Conservation (phyloP, 257 asterid genomes). For the Solanum paucissectum region DNA sequence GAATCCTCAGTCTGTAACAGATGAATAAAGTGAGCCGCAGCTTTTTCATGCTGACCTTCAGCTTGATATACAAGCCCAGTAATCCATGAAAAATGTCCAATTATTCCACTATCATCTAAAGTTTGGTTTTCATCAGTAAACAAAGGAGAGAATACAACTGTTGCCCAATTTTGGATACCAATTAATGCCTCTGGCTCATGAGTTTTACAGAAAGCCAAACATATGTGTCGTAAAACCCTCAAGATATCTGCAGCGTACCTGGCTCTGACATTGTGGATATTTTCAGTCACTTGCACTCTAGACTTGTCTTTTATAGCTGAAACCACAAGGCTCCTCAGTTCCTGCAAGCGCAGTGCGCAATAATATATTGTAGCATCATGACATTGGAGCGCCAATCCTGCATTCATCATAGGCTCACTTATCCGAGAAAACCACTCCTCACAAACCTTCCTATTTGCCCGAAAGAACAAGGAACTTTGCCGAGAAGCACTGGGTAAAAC, state of each 20-base stretch:
- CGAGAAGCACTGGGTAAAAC: conserved; percentile 70
- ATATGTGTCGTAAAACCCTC: conserved; percentile 51
- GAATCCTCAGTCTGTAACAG: conserved; percentile 77
- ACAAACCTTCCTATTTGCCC: conserved; percentile 93
- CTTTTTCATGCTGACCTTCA: conserved; percentile 90
- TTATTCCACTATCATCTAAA: conserved; percentile 28
- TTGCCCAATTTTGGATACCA: conserved; percentile 90
- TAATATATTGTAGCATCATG: conserved; percentile 82
- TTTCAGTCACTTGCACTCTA: conserved; percentile 54
- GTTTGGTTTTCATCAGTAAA: conserved; percentile 47
- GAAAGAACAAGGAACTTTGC: conserved; percentile 79
- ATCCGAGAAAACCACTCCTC: conserved; percentile 99
- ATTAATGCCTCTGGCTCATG: conserved; percentile 68
- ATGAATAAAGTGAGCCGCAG: conserved; percentile 86
- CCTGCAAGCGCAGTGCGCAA: conserved; percentile 65
- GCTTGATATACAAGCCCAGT: conserved; percentile 90
- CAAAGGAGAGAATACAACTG: conserved; percentile 56
- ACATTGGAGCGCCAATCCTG: conserved; percentile 87
- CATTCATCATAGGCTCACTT: conserved; percentile 98
- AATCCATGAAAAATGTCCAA: conserved; percentile 72
- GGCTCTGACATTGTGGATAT: conserved; percentile 40
- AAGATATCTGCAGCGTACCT: conserved; percentile 66
- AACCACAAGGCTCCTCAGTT: conserved; percentile 48
- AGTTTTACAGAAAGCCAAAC: conserved; percentile 70
- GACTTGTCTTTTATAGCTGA: conserved; percentile 59